Evolutionary conservation across 306 rosid species (phyloP).

Genomic region (Lupinus albus): DNA sequence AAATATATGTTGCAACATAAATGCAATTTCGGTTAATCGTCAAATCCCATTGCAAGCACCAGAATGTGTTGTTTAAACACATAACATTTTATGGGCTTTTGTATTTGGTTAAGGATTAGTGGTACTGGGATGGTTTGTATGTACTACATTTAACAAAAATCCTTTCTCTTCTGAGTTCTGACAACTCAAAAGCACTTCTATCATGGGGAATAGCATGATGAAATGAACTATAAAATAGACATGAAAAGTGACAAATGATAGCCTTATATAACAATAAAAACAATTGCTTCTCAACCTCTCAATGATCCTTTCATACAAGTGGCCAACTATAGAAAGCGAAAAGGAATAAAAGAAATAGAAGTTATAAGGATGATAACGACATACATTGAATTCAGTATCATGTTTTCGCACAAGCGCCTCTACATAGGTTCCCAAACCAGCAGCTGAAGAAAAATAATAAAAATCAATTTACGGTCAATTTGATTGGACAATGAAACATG

Average conservation of each 20-base stretch:
- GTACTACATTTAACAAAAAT: neutral
- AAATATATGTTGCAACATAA: neutral
- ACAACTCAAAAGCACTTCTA: conserved; percentile 11
- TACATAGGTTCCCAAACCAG: conserved; percentile 92
- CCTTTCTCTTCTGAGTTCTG: conserved; percentile 1
- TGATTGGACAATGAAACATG: conserved; percentile 5
- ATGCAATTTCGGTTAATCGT: neutral
- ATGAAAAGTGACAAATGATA: conserved; percentile 5
- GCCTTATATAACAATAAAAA: conserved; percentile 20
- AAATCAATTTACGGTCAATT: conserved; percentile 24
- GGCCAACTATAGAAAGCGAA: neutral
- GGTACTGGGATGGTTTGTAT: neutral
- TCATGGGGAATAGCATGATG: too few species aligned
- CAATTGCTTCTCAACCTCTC: neutral
- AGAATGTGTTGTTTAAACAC: conserved; percentile 3
- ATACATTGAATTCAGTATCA: conserved; percentile 81
- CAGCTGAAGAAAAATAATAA: conserved; percentile 68
- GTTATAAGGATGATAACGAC: conserved; percentile 34
- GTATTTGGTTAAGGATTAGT: conserved; percentile 6
- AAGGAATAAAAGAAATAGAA: neutral
- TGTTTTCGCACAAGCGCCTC: conserved; percentile 92
- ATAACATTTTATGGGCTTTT: neutral
- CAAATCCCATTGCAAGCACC: neutral
- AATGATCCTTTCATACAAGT: conserved; percentile 1
- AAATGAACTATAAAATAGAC: too few species aligned